Base-by-base conservation (phyloP, 2,329 filamentous ascomycete species). In the Microdochium paspali region DNA sequence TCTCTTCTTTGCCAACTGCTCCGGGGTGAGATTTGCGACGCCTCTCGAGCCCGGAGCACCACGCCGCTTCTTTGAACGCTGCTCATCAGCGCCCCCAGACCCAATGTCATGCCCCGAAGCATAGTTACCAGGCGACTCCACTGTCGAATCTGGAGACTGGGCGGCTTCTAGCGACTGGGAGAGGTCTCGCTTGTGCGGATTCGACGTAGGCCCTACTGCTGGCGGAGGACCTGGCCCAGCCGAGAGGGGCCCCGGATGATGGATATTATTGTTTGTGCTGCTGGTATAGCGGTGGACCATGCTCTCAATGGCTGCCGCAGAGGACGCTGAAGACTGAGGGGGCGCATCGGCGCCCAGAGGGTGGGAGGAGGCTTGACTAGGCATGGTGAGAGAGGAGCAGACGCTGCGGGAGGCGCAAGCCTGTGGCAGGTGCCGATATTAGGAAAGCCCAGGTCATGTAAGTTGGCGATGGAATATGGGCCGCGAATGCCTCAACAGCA, bases 1-100 rank as follows among this genome's bases (percentile, higher is more conserved):
- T 48, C 77, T 68, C 59, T 80, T 80, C 63, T 87, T 86, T 49
- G 81, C 79, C 45, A 90, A 70, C 64, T 90, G 83, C 58, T 90
- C 86, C 30, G 84, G 80, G 1, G 84, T 87, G 61, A 84, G 73
- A 56, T 85, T 84, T 46, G 76, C 76, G 39, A 79, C 75, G 10
- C 74, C 74, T 44, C 74, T 64, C 24, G 69, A 69, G 5, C 71
- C 68, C 5, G 68, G 62, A 1, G 63, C 69, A 7, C 62, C 61
- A 54, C 70, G 74, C 53, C 71, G 70, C 58, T 68, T 76, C 63
- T 74, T 77, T 40, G 20, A 39, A 28, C 24, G 45, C 24, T 23
- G 20, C 15, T 35, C 47, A 3, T 45, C 47, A 12, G 46, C 13
- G 10, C 35, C 32, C 46, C 5, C 30, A 15, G 42, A 44, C 23